Conservation (phyloP, 768 basidiomycete species). For the Terana coerulea region DNA sequence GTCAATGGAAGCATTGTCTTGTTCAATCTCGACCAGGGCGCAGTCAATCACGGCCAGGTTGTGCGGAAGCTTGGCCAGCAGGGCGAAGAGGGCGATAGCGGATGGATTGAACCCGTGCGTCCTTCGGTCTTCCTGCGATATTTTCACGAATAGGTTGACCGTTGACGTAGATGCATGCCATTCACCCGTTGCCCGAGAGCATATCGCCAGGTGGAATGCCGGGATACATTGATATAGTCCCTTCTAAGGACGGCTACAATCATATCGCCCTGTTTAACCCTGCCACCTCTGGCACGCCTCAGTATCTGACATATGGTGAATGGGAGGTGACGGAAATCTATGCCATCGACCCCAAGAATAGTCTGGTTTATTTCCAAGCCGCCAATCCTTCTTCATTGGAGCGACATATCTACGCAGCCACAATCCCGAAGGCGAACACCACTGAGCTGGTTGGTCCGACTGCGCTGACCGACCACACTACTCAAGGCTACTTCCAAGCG, state of each 20-base stretch:
- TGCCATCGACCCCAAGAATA: conserved; percentile 64
- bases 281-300: conserved; percentile 61
- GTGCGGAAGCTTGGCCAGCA: conserved; percentile 75
- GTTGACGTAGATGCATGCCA: conserved; percentile 52
- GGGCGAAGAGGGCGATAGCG: conserved; percentile 86
- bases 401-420: conserved; percentile 78
- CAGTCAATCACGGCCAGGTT: conserved; percentile 40
- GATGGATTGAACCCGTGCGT: conserved; percentile 90
- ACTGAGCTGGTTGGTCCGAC: conserved; percentile 17
- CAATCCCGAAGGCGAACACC: conserved; percentile 51
- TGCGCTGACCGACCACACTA: conserved; percentile 47
- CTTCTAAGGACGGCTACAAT: conserved; percentile 76
- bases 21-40: conserved; percentile 50
- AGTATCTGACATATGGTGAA: conserved; percentile 79
- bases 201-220: conserved; percentile 40
- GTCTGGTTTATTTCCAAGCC: conserved; percentile 81
- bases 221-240: conserved; percentile 90
- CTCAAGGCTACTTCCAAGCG: conserved; percentile 57
- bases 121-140: conserved; percentile 76
- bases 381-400: conserved; percentile 79
- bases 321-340: conserved; percentile 89
- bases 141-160: conserved; percentile 29
- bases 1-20: conserved; percentile 75
- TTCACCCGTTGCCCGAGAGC: conserved; percentile 49
- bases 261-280: conserved; percentile 93